phyloP scores from a whole-genome alignment of 768 basidiomycete genomes.

The Phanerodontia chrysosporium region DNA sequence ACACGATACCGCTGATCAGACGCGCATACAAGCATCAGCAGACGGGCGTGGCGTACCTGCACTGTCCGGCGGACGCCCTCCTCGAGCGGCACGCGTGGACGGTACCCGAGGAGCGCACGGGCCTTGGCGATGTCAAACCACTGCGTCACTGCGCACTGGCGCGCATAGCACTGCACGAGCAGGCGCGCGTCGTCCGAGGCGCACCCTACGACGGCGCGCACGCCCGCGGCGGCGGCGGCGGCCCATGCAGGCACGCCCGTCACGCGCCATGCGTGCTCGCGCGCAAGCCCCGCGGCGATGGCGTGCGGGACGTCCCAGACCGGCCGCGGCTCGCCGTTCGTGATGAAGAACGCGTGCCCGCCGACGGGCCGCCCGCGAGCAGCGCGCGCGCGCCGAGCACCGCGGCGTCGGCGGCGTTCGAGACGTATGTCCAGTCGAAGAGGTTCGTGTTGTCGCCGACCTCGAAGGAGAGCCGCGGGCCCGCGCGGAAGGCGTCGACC shows the following conservation, averaged over 20 bases:
- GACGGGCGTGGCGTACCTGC: slow-evolving; percentile 44
- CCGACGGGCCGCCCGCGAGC: slow-evolving; percentile 51
- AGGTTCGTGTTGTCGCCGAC: slow-evolving; percentile 32
- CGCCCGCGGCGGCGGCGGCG: not conserved
- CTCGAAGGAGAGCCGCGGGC: slow-evolving; percentile 14
- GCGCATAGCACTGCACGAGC: not conserved
- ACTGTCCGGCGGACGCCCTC: slow-evolving; percentile 82
- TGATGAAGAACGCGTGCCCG: slow-evolving; percentile 91
- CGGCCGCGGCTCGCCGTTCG: slow-evolving; percentile 89
- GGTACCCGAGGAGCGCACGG: slow-evolving; percentile 85
- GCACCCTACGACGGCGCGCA: not conserved
- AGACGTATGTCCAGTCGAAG: slow-evolving; percentile 54
- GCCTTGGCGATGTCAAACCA: slow-evolving; percentile 96
- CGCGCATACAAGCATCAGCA: no score
- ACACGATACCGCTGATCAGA: no score
- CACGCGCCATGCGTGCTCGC: not conserved
- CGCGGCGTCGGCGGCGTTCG: slow-evolving; percentile 55
- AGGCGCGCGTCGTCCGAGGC: no score
- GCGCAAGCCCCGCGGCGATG: not conserved
- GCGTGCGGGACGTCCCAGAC: slow-evolving; percentile 84
- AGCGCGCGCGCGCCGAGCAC: slow-evolving; percentile 48
- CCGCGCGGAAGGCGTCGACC: not conserved
- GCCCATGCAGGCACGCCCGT: not conserved
- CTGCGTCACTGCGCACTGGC: slow-evolving; percentile 56
- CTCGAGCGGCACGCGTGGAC: slow-evolving; percentile 82